Conservation (phyloP, 129 eudicot species). For the Apium graveolens region DNA sequence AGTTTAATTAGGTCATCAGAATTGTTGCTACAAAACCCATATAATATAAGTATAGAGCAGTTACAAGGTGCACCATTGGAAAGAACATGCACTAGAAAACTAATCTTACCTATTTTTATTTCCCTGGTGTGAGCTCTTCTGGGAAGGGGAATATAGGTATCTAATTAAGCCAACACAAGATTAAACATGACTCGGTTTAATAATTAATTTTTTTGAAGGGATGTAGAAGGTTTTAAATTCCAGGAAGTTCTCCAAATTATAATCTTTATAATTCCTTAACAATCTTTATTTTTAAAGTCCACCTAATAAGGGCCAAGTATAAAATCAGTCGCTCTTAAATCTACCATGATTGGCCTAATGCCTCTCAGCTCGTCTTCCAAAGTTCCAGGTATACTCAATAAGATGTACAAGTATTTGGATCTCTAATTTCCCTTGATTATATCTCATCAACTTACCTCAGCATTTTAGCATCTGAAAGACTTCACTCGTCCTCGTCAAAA, state of each 20-base stretch:
- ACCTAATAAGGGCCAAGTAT: background rate
- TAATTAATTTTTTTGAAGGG: background rate
- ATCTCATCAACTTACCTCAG: slow-evolving; percentile 6
- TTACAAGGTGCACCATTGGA: no score
- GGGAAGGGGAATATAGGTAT: background rate
- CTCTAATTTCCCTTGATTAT: background rate
- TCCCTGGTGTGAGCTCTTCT: background rate
- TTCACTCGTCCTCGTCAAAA: slow-evolving; percentile 72
- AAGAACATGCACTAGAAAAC: no score
- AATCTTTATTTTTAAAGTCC: background rate
- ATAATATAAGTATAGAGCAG: background rate
- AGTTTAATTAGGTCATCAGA: background rate
- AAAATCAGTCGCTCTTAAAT: background rate
- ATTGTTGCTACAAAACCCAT: background rate
- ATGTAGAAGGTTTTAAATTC: background rate
- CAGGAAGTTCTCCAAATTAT: background rate
- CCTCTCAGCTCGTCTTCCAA: background rate
- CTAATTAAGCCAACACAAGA: background rate
- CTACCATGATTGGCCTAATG: background rate
- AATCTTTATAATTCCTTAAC: background rate
- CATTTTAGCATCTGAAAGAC: background rate
- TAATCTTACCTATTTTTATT: background rate
- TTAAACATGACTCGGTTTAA: background rate
- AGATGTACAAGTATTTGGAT: background rate
- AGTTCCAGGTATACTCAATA: background rate